These are phyloP conservation scores for Solanum virginianum DNA, from an alignment of 257 asterid genomes.

Conservation along the genomic window DNA sequence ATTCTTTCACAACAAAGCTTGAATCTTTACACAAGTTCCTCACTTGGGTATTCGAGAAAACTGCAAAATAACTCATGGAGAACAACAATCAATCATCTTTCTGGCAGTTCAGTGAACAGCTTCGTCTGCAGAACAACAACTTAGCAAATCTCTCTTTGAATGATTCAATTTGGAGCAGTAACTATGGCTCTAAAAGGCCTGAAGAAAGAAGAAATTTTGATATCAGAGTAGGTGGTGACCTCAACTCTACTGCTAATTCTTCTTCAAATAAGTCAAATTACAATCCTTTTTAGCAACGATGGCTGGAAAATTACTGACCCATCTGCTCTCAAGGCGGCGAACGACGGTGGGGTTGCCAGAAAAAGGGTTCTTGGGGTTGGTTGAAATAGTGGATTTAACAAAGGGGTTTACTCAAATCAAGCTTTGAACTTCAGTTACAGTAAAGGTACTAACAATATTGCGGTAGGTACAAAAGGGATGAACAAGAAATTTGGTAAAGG, in stretches of 20 bases:
- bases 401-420: constrained; percentile 52
- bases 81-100: constrained; percentile 62
- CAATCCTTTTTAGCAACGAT: constrained; percentile 23
- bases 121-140: constrained; percentile 54
- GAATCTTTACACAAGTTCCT: neutral
- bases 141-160: constrained; percentile 62
- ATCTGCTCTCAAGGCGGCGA: neutral
- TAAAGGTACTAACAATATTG: constrained; percentile 11
- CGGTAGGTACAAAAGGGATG: constrained; percentile 14
- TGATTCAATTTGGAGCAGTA: constrained; percentile 90
- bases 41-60: neutral
- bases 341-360: constrained; percentile 9
- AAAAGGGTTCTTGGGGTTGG: constrained; percentile 21
- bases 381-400: constrained; percentile 83
- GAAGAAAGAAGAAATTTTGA: constrained; percentile 78
- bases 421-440: constrained; percentile 28
- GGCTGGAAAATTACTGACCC: constrained; percentile 37
- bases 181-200: constrained; percentile 40
- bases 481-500: constrained; percentile 25
- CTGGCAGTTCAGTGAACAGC: constrained; percentile 91
- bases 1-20: neutral
- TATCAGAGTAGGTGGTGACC: constrained; percentile 47
- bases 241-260: neutral
- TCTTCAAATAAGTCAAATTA: constrained; percentile 22
- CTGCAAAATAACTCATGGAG: neutral